Base-by-base conservation (phyloP, 176 grass and related monocot genomes). In the Alopecurus myosuroides region DNA sequence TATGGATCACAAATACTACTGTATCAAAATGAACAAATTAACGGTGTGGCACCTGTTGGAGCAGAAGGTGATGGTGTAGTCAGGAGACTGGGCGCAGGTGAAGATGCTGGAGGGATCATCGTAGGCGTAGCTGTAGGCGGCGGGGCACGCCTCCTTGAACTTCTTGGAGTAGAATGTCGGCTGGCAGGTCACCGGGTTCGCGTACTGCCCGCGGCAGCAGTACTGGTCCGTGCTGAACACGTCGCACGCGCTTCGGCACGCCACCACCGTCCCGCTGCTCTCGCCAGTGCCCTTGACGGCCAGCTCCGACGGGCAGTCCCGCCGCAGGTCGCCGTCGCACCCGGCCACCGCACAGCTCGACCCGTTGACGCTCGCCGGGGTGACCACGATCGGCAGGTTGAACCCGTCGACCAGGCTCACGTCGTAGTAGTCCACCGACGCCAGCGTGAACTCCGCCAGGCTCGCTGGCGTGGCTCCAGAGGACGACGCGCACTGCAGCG, bases 161-260 rank as follows among this genome's bases (percentile, higher is more conserved):
- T 86, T 82, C 30, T 91, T 93, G 0, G 91, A 98, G 77, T 98
- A 98, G 78, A 76, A 60, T 2, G 92, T 98, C 1, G 93, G 91
- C 64, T 82, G 91, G 87, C 95, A 98, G 19, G 92, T 90, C 0
- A 14, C 6, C 22, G 91, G 56, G 77, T 86, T 90, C 15, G 82
- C 93, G 26, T 80, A 93, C 50, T 57, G 22, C 0, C 93, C 95
- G 0, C 87, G 58, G 76, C 96, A 95, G 72, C 93, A 98, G 73
- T 94, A 98, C 91, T 95, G 70, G 42, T 98, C 95, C 0, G 91
- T 95, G 73, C 90, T n/a, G 45, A 98, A 98, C 25, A 98, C 93
- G 76, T 95, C 93, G 80, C 93, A 98, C 11, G 95, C 93, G 44
- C 95, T 98, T 66, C 93, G 81, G 67, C 95, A 98, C 3, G 91